Percentiles rank a stretch among this genome's conserved stretches.
Conservation (phyloP, 1,139 yeast species). For the Nakaseomyces delphensis region DNA sequence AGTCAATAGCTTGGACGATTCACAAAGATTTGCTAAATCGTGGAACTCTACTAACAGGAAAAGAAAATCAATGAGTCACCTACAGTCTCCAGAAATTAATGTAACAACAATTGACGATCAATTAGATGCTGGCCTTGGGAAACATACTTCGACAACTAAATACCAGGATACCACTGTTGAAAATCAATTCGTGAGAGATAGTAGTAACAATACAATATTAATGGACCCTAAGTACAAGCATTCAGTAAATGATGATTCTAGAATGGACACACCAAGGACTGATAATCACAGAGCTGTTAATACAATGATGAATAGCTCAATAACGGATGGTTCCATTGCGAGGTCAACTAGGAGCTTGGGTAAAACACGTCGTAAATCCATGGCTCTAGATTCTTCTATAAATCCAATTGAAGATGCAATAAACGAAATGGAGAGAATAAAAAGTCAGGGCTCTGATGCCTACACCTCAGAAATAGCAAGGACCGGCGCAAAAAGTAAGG, state of each 20-base stretch:
- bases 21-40: constrained; percentile 30
- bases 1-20: constrained; percentile 29
- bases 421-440: constrained; percentile 25
- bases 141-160: neutral
- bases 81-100: constrained; percentile 10
- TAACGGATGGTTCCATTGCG: neutral
- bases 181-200: constrained; percentile 1
- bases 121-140: neutral
- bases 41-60: constrained; percentile 30
- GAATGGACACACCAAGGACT: neutral
- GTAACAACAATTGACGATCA: constrained; percentile 6
- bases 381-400: constrained; percentile 18
- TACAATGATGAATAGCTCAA: neutral
- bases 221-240: constrained; percentile 7
- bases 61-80: constrained; percentile 26
- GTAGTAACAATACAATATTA: constrained; percentile 2
- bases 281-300: no score
- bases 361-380: constrained; percentile 20
- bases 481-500: constrained; percentile 8
- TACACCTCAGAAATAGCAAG: neutral
- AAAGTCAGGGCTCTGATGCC: constrained; percentile 9
- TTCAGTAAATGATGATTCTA: neutral
- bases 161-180: neutral
- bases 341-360: constrained; percentile 8
- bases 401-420: constrained; percentile 25